Percentiles rank a stretch among this genome's conserved stretches.
These are phyloP conservation scores for Aspergillus panamensis DNA, from an alignment of 495 filamentous ascomycete species.

Conservation along the genomic window DNA sequence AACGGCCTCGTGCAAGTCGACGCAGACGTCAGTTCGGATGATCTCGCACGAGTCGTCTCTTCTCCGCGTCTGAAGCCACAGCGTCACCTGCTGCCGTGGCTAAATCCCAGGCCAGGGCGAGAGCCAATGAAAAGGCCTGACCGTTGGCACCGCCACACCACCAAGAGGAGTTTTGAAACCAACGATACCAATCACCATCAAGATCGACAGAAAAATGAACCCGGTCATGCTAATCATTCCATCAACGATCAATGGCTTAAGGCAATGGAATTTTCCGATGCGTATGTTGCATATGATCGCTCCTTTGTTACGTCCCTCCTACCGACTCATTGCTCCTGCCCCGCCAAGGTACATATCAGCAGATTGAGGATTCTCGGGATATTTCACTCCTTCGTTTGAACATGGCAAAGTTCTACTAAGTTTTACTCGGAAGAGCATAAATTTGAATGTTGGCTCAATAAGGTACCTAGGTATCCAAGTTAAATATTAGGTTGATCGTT, in stretches of 20 bases:
- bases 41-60: constrained; percentile 28
- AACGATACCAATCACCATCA: not conserved
- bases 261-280: not conserved
- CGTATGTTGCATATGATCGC: not conserved
- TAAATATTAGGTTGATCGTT: too few relatives aligned
- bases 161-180: constrained; percentile 8
- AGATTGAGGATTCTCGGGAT: too few relatives aligned
- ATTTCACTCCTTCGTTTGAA: too few relatives aligned
- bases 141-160: constrained; percentile 20
- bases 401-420: too few relatives aligned
- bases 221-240: not conserved
- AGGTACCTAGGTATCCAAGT: too few relatives aligned
- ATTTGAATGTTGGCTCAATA: too few relatives aligned
- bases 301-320: not conserved
- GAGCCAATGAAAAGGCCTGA: constrained; percentile 14
- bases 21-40: constrained; percentile 20
- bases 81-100: constrained; percentile 35
- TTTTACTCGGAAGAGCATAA: too few relatives aligned
- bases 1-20: constrained; percentile 24
- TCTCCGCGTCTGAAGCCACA: constrained; percentile 36
- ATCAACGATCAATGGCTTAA: not conserved
- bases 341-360: too few relatives aligned
- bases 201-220: not conserved
- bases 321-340: too few relatives aligned
- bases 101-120: constrained; percentile 29